Conservation (phyloP, 805 yeast species). For the Cyberlindnera subsufficiens region DNA sequence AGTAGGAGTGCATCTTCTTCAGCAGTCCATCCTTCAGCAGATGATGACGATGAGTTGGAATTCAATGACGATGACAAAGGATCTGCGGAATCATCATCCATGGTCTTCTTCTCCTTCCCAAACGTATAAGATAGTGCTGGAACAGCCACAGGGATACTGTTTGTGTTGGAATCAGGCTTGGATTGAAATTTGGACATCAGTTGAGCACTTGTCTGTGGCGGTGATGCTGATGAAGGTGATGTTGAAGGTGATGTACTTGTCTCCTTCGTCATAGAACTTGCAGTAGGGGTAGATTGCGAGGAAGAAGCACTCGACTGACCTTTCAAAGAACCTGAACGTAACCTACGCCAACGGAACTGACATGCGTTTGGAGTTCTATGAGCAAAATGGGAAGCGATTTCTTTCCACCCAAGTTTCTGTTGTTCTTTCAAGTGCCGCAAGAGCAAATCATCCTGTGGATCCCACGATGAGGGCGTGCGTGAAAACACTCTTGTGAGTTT, state of each 20-base stretch:
- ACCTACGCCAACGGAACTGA: conserved; percentile 83
- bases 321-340: conserved; percentile 39
- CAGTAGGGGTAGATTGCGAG: conserved; percentile 9
- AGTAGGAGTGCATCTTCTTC: conserved; percentile 71
- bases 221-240: conserved; percentile 6
- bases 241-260: conserved; percentile 11
- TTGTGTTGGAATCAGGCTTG: background rate
- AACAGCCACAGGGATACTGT: background rate
- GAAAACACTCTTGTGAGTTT: conserved; percentile 23
- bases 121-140: background rate
- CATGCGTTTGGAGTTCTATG: conserved; percentile 87
- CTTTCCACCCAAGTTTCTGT: conserved; percentile 85
- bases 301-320: conserved; percentile 4
- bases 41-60: conserved; percentile 5
- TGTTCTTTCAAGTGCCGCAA: conserved; percentile 75
- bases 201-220: background rate
- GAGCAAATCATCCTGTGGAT: conserved; percentile 67
- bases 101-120: background rate
- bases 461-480: conserved; percentile 61
- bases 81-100: conserved; percentile 3
- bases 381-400: conserved; percentile 70
- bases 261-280: conserved; percentile 2
- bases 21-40: conserved; percentile 33
- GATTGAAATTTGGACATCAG: conserved; percentile 1
- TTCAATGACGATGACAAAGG: conserved; percentile 8